phyloP scores from a whole-genome alignment of 192 early-diverging fungal species.

The Mycoemilia scoparia region DNA sequence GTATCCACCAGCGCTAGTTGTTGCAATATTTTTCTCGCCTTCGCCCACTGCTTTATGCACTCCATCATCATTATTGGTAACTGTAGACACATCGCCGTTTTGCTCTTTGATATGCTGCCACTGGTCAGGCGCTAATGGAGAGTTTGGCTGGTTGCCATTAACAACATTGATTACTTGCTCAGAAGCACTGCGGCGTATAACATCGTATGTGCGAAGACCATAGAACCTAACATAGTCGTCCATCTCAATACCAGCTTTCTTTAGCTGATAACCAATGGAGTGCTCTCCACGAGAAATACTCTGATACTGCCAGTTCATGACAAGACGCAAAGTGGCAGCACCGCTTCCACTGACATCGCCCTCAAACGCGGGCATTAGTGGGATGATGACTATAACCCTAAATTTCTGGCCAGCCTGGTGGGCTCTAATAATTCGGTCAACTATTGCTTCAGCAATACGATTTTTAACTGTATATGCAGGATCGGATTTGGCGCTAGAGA shows the following conservation, averaged over 20 bases:
- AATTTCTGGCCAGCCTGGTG: slow-evolving; percentile 48
- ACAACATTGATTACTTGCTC: slow-evolving; percentile 10
- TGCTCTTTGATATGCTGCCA: too few relatives aligned
- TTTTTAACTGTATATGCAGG: slow-evolving; percentile 54
- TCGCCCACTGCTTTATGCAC: too few relatives aligned
- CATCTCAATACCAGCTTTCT: slow-evolving; percentile 32
- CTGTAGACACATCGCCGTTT: too few relatives aligned
- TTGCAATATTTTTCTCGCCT: too few relatives aligned
- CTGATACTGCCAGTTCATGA: slow-evolving; percentile 67
- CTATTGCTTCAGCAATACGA: slow-evolving; percentile 55
- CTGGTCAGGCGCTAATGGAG: too few relatives aligned
- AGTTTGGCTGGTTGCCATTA: slow-evolving; percentile 16
- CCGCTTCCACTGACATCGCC: slow-evolving; percentile 58
- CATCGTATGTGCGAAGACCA: slow-evolving; percentile 54
- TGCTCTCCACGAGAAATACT: slow-evolving; percentile 56
- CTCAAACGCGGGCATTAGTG: slow-evolving; percentile 68
- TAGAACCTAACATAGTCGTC: slow-evolving; percentile 52
- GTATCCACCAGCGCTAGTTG: too few relatives aligned
- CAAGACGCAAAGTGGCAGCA: slow-evolving; percentile 48
- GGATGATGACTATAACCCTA: slow-evolving; percentile 61
- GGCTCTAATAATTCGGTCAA: slow-evolving; percentile 55
- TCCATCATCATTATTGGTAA: too few relatives aligned
- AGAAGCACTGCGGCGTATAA: slow-evolving; percentile 25
- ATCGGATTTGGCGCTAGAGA: slow-evolving; percentile 30
- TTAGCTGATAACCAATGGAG: slow-evolving; percentile 41